phyloP scores from a whole-genome alignment of 345 rosid genomes.

The Atalantia buxifolia region DNA sequence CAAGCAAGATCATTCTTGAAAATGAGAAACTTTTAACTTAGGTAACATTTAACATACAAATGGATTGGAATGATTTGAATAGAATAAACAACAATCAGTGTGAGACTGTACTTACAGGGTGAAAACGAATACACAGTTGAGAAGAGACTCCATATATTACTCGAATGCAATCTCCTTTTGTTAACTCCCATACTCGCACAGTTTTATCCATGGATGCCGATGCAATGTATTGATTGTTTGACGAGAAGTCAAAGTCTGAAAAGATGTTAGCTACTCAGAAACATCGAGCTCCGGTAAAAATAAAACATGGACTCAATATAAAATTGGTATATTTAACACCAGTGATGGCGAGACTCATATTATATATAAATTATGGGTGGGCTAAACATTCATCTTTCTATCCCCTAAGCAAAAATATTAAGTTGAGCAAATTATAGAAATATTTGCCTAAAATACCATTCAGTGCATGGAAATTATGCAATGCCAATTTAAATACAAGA shows the following conservation, averaged over 20 bases:
- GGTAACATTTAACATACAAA: not conserved
- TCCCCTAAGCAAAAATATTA: not conserved
- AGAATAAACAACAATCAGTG: not conserved
- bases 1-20: not conserved
- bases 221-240: slow-evolving; percentile 94
- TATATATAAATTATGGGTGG: not conserved
- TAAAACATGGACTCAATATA: not conserved
- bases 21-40: not conserved
- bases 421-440: not conserved
- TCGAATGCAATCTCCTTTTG: slow-evolving; percentile 88
- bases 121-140: slow-evolving; percentile 90
- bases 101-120: slow-evolving; percentile 69
- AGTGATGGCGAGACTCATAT: not conserved
- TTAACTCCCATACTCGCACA: slow-evolving; percentile 95
- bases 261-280: slow-evolving; percentile 20
- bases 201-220: slow-evolving; percentile 94
- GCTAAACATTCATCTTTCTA: not conserved
- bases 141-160: slow-evolving; percentile 86
- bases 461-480: not conserved
- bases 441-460: not conserved
- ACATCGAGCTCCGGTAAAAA: slow-evolving; percentile 1
- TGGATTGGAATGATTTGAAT: not conserved
- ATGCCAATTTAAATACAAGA: not conserved
- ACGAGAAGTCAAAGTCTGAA: slow-evolving; percentile 98
- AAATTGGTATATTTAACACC: not conserved